These are phyloP conservation scores for Golubevia pallescens DNA, from an alignment of 1,284 basidiomycete genomes.

Conservation along the genomic window DNA sequence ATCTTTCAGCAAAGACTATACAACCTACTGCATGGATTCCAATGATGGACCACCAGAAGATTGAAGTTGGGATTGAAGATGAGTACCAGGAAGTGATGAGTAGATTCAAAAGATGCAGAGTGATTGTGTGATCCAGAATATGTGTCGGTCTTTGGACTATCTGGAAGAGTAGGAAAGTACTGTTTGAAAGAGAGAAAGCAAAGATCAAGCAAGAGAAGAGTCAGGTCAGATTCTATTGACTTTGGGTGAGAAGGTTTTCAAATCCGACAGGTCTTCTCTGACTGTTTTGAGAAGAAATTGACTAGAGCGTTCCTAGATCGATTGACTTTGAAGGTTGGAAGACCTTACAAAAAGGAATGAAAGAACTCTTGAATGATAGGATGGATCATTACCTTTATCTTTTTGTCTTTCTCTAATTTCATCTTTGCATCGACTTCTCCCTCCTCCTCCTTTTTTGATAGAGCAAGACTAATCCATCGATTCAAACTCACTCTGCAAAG, in stretches of 20 bases:
- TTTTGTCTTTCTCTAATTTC: not conserved
- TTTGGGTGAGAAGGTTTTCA: too few species aligned
- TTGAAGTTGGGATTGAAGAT: conserved; percentile 16
- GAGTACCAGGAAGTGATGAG: conserved; percentile 22
- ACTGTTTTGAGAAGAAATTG: too few species aligned
- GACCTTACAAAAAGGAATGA: too few species aligned
- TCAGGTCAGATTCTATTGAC: too few species aligned
- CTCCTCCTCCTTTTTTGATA: not conserved
- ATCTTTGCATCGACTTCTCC: too few species aligned
- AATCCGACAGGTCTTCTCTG: too few species aligned
- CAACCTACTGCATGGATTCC: conserved; percentile 24
- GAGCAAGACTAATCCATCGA: not conserved
- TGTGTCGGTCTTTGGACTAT: conserved; percentile 50
- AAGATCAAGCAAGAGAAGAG: not conserved
- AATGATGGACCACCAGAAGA: conserved; percentile 46
- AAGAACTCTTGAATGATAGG: not conserved
- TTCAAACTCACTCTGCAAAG: conserved; percentile 6
- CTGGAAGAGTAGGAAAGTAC: conserved; percentile 39
- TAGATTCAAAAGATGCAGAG: conserved; percentile 45
- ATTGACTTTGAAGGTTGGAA: too few species aligned
- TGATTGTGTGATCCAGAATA: conserved; percentile 54
- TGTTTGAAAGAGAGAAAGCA: not conserved
- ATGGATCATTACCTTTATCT: not conserved
- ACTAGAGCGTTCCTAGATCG: too few species aligned
- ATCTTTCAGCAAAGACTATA: conserved; percentile 39